Percentiles rank a stretch among this genome's conserved stretches.
Evolutionary conservation across 2,329 filamentous ascomycete species (phyloP).

Genomic region (Exophiala bonariae): DNA sequence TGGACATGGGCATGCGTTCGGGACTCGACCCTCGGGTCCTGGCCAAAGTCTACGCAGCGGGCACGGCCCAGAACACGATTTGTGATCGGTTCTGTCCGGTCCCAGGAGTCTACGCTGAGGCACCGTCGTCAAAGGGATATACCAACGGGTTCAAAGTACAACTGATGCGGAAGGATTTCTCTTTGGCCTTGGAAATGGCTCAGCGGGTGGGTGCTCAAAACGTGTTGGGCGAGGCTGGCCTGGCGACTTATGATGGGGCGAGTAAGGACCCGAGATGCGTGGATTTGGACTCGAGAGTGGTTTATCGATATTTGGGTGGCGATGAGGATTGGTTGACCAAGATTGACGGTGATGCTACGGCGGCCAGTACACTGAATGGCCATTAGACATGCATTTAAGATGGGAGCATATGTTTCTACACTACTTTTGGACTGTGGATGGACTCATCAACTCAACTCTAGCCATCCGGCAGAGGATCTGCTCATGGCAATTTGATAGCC

Average conservation of each 20-base stretch:
- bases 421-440: too few species aligned
- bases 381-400: too few species aligned
- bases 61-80: slow-evolving; percentile 54
- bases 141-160: slow-evolving; percentile 59
- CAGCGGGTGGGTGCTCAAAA: slow-evolving; percentile 51
- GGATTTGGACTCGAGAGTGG: slow-evolving; percentile 59
- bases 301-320: slow-evolving; percentile 52
- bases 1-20: slow-evolving; percentile 60
- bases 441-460: too few species aligned
- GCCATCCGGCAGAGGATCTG: too few species aligned
- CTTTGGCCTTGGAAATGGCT: slow-evolving; percentile 57
- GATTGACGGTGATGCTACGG: slow-evolving; percentile 21
- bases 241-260: slow-evolving; percentile 54
- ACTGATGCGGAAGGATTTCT: slow-evolving; percentile 62
- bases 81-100: slow-evolving; percentile 54
- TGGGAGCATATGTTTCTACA: too few species aligned
- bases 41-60: slow-evolving; percentile 51
- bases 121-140: slow-evolving; percentile 51
- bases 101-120: slow-evolving; percentile 49
- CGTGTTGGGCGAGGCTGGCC: slow-evolving; percentile 50
- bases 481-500: too few species aligned
- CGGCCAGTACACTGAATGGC: slow-evolving; percentile 10
- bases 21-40: slow-evolving; percentile 58
- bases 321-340: slow-evolving; percentile 33
- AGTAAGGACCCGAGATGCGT: slow-evolving; percentile 52